Evolutionary conservation across 805 yeast genomes (phyloP).

Genomic region (Candida wancherniae): DNA sequence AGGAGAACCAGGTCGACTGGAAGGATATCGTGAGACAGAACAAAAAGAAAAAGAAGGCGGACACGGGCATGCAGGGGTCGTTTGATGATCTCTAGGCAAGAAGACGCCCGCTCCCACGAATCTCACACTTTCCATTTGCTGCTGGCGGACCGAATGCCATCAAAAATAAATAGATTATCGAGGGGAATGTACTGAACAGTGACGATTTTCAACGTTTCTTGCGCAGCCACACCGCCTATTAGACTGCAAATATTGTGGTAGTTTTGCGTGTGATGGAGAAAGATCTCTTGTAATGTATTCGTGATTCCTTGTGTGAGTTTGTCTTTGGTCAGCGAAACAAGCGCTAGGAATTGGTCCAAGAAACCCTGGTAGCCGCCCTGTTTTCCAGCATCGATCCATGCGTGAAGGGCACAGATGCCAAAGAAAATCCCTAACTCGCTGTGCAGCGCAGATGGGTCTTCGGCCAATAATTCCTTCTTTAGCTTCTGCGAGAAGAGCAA

Average conservation of each 20-base stretch:
- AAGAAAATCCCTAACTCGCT: slow-evolving; percentile 34
- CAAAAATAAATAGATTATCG: slow-evolving; percentile 64
- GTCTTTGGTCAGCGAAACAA: slow-evolving; percentile 15
- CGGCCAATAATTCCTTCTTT: not conserved
- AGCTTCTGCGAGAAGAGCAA: slow-evolving; percentile 3
- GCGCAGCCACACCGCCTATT: slow-evolving; percentile 82
- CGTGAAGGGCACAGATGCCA: slow-evolving; percentile 35
- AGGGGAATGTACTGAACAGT: slow-evolving; percentile 81
- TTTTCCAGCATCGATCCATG: slow-evolving; percentile 20
- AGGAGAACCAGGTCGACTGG: slow-evolving; percentile 67
- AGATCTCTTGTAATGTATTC: slow-evolving; percentile 27
- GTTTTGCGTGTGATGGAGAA: slow-evolving; percentile 37
- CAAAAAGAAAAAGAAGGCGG: slow-evolving; percentile 50
- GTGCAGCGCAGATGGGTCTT: not conserved
- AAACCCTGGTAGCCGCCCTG: slow-evolving; percentile 19
- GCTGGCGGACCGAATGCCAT: slow-evolving; percentile 59
- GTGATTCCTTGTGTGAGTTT: slow-evolving; percentile 16
- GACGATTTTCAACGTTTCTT: slow-evolving; percentile 71
- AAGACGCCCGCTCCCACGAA: not conserved
- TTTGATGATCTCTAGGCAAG: slow-evolving; percentile 47
- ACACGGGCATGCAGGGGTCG: slow-evolving; percentile 44
- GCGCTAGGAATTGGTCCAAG: slow-evolving; percentile 17
- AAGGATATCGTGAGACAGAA: slow-evolving; percentile 68
- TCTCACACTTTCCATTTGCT: slow-evolving; percentile 30
- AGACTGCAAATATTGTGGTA: slow-evolving; percentile 60